Evolutionary conservation across 1,284 basidiomycete genomes (phyloP), one percentile per base, ranked within the genome.

Genomic region (Agaricales sp.): DNA sequence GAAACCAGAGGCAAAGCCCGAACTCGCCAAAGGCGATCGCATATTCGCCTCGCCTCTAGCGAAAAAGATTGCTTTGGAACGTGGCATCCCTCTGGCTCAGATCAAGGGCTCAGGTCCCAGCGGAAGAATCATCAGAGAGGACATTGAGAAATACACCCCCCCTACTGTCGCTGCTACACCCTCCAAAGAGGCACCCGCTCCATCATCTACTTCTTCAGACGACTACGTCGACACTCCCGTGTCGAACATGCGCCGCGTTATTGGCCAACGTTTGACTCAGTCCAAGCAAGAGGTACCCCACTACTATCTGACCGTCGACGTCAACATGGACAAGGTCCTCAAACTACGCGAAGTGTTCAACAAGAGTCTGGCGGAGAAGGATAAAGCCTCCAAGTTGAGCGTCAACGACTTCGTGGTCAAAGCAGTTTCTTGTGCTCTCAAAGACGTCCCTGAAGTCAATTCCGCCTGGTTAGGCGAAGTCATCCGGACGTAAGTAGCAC

Each of bases 361-460:
- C 78, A 87, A 87, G 64, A 77, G 85, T 30, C 67, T 91, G 43
- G 79, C 78, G 41, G 92, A 93, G 62, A 86, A 87, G 68, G 85
- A 89, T 64, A 87, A 86, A 60, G 73, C 77, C 53, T 80, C 82
- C 47, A 99, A 99, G 75, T 79, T 99, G 53, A 94, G 90, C 55
- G 92, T 99, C 52, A 97, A 98, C 66, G 96, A 99, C 71, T 99
- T 99, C 64, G 82, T 99, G 60, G 82, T 98, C 65, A 99, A 99
- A 73, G 96, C 92, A 3, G 82, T 88, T 43, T 82, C 87, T 6
- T 86, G 92, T 57, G 95, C 96, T 2, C 77, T 98, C 50, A 76
- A 78, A 49, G 94, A 99, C 63, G 95, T 99, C 24, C 96, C 96
- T 49, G 96, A 99, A 66, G 94, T 87, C 56, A 99, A 99, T 75